Conservation (phyloP, 208 protist genomes). For the Acanthamoeba royreba region DNA sequence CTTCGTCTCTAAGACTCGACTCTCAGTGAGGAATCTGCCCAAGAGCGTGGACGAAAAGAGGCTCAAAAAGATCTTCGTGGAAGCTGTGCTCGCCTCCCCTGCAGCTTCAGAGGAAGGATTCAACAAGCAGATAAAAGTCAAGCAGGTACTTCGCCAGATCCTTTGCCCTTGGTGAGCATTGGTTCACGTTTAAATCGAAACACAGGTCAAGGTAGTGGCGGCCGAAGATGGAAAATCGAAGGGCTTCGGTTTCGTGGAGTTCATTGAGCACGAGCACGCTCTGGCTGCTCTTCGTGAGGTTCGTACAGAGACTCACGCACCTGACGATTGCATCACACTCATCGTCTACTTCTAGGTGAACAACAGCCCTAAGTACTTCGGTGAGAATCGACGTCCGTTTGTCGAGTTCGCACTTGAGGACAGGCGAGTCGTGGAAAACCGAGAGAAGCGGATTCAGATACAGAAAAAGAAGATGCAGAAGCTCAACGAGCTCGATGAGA, state of each 20-base stretch:
- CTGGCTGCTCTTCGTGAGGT: not conserved
- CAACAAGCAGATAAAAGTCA: not conserved
- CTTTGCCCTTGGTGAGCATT: not conserved
- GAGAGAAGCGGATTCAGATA: not conserved
- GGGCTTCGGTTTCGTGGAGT: slow-evolving; percentile 29
- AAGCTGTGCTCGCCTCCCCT: not conserved
- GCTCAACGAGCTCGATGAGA: not conserved
- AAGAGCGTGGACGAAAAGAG: not conserved
- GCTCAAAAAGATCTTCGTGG: slow-evolving; percentile 9
- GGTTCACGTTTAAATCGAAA: not conserved
- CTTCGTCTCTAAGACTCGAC: slow-evolving; percentile 12
- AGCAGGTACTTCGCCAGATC: not conserved
- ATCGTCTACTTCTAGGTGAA: not conserved
- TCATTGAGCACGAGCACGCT: not conserved
- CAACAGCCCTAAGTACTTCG: slow-evolving; percentile 6
- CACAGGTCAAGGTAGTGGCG: not conserved
- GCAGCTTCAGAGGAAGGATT: not conserved
- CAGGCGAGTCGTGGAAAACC: not conserved
- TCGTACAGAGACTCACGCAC: no score
- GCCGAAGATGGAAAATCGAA: not conserved
- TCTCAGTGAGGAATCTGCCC: not conserved
- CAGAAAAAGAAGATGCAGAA: not conserved
- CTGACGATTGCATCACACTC: no score
- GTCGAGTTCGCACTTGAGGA: slow-evolving; percentile 18
- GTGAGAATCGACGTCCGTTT: not conserved